Evolutionary conservation across 2,329 filamentous ascomycete species (phyloP).

Genomic region (Paecilomyces fulvus): DNA sequence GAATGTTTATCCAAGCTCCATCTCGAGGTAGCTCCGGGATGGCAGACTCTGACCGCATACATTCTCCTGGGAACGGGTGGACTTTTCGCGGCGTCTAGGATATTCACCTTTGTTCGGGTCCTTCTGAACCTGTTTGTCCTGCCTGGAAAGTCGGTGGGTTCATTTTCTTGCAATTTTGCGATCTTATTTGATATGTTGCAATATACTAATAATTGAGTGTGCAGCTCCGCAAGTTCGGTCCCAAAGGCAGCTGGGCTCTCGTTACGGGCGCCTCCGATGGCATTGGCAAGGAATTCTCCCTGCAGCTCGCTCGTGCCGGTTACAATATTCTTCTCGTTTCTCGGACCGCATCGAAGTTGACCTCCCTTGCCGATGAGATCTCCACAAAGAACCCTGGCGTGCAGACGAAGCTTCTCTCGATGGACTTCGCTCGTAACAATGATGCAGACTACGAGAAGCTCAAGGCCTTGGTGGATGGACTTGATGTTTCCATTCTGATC

Average conservation of each 20-base stretch:
- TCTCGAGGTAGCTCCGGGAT: conserved; percentile 25
- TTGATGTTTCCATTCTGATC: conserved; percentile 80
- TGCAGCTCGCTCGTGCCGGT: conserved; percentile 79
- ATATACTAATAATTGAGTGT: background rate
- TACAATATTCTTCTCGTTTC: conserved; percentile 95
- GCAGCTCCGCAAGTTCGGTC: conserved; percentile 82
- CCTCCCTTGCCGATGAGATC: conserved; percentile 67
- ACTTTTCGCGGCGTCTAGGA: conserved; percentile 48
- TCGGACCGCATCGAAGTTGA: conserved; percentile 87
- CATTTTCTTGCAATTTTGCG: background rate
- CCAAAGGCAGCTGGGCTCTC: conserved; percentile 86
- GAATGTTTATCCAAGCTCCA: conserved; percentile 26
- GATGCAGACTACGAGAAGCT: conserved; percentile 73
- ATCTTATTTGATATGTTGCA: background rate
- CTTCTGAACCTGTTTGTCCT: conserved; percentile 62
- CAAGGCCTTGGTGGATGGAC: conserved; percentile 56
- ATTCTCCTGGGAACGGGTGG: conserved; percentile 44
- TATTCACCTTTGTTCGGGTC: conserved; percentile 52
- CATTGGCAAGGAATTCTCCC: conserved; percentile 90
- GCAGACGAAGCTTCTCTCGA: conserved; percentile 69
- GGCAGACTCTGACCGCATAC: conserved; percentile 27
- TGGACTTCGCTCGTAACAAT: conserved; percentile 81
- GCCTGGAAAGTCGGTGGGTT: conserved; percentile 40
- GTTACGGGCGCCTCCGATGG: conserved; percentile 94
- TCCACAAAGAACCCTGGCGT: conserved; percentile 57